phyloP scores from a whole-genome alignment of 2,329 filamentous ascomycete species.

The Pestalotiopsis sp. region DNA sequence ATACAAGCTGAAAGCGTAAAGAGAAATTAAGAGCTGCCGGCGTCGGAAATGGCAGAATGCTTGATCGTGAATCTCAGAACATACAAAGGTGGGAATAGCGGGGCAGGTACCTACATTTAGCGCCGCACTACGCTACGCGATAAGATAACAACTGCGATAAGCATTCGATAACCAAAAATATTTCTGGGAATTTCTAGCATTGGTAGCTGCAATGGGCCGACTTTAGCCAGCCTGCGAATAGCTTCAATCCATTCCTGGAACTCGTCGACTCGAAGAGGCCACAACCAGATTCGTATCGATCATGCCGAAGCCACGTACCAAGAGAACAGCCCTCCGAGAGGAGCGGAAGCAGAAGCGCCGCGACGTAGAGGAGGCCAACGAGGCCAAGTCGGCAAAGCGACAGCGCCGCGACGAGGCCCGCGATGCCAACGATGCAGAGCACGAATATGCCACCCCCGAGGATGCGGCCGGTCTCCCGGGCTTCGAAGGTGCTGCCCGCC shows the following conservation, averaged over 20 bases:
- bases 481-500: slow-evolving; percentile 14
- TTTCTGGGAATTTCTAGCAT: slow-evolving; percentile 9
- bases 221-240: background rate
- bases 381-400: slow-evolving; percentile 27
- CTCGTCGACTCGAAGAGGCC: background rate
- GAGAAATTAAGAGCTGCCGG: no score
- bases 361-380: slow-evolving; percentile 24
- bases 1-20: no score
- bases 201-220: background rate
- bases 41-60: no score
- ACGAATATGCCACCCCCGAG: slow-evolving; percentile 22
- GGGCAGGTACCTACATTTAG: background rate
- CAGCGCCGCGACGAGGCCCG: slow-evolving; percentile 28
- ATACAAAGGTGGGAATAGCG: no score
- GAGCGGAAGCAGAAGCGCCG: slow-evolving; percentile 34
- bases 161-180: slow-evolving; percentile 3
- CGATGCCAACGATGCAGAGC: slow-evolving; percentile 16
- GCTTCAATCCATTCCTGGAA: background rate
- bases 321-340: slow-evolving; percentile 36
- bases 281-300: background rate
- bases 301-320: slow-evolving; percentile 37
- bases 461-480: slow-evolving; percentile 23
- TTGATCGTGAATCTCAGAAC: background rate
- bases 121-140: background rate
- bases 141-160: slow-evolving; percentile 7